These are phyloP conservation scores for Tricholoma matsutake DNA, from an alignment of 768 basidiomycete genomes.

Conservation along the genomic window DNA sequence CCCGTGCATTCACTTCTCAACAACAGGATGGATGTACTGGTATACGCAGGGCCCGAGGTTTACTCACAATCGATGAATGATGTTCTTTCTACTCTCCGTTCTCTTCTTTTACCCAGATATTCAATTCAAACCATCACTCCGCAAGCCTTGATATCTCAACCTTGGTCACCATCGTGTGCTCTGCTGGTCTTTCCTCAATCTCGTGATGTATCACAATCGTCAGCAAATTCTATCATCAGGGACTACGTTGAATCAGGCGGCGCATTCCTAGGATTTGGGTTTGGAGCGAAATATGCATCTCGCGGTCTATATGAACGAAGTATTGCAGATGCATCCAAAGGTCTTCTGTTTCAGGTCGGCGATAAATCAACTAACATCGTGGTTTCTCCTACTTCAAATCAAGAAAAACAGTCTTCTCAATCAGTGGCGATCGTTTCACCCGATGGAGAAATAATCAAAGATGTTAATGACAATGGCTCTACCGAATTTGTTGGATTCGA, in stretches of 20 bases:
- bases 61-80: constrained; percentile 42
- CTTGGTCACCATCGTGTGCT: constrained; percentile 76
- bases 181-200: constrained; percentile 77
- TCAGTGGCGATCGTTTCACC: constrained; percentile 16
- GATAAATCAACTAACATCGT: constrained; percentile 31
- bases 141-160: constrained; percentile 56
- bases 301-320: constrained; percentile 18
- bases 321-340: constrained; percentile 25
- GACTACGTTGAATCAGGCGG: constrained; percentile 70
- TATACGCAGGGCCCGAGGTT: constrained; percentile 65
- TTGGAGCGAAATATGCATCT: constrained; percentile 40
- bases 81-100: constrained; percentile 45
- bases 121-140: constrained; percentile 69
- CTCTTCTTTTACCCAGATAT: constrained; percentile 69
- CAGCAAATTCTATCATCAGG: constrained; percentile 45
- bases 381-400: constrained; percentile 23
- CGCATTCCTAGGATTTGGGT: constrained; percentile 61
- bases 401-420: constrained; percentile 9
- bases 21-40: constrained; percentile 66
- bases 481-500: constrained; percentile 30
- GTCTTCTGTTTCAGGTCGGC: constrained; percentile 34
- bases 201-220: constrained; percentile 37
- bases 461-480: constrained; percentile 25
- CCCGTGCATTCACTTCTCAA: not conserved
- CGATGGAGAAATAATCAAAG: constrained; percentile 24